Conservation (phyloP, 2,329 filamentous ascomycete species). For the Pestalotiopsis sp. region DNA sequence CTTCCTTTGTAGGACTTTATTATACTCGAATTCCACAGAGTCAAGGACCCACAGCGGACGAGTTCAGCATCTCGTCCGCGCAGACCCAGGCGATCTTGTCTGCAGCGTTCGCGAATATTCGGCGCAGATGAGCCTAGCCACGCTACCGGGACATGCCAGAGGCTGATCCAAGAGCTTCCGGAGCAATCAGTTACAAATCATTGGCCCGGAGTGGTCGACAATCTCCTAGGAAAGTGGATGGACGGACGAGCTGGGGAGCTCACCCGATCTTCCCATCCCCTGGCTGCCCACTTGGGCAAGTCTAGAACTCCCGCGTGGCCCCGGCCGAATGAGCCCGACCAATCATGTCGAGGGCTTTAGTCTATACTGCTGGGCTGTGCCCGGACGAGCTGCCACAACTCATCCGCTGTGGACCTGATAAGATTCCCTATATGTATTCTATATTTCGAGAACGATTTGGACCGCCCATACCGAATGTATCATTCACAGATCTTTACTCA, state of each 20-base stretch:
- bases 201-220: not conserved
- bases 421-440: not conserved
- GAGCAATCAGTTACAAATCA: not conserved
- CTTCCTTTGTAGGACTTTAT: not conserved
- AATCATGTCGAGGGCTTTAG: not conserved
- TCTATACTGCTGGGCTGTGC: not conserved
- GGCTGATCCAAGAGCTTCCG: not conserved
- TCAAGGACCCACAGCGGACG: not conserved
- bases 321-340: not conserved
- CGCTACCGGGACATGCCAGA: not conserved
- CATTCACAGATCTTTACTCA: not conserved
- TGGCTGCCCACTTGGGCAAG: not conserved
- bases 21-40: not conserved
- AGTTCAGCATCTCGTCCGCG: not conserved
- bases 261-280: not conserved
- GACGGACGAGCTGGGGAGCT: not conserved
- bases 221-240: not conserved
- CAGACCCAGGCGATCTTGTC: not conserved
- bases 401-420: not conserved
- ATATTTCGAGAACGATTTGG: not conserved
- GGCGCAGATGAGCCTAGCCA: not conserved
- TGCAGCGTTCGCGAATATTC: not conserved
- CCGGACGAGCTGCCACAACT: not conserved
- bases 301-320: not conserved
- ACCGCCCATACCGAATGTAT: not conserved